phyloP scores from a whole-genome alignment of 2,329 filamentous ascomycete genomes.

The Stachybotrys echinatus region DNA sequence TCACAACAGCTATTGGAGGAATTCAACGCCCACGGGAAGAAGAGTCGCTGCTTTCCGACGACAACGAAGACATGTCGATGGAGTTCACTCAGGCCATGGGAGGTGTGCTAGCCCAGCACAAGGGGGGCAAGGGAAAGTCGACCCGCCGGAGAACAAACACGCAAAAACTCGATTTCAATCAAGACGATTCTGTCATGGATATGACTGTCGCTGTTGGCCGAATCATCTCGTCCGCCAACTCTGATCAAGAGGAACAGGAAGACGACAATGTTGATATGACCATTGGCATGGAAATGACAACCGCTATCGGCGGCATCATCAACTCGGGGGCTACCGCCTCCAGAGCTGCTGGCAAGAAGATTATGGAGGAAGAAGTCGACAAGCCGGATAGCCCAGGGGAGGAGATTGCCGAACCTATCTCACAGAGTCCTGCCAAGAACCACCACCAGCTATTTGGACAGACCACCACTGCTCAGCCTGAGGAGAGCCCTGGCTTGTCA shows the following conservation, averaged over 20 bases:
- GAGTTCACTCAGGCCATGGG: constrained; percentile 67
- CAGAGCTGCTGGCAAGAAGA: constrained; percentile 40
- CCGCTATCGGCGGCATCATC: constrained; percentile 58
- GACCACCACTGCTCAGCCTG: constrained; percentile 17
- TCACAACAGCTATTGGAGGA: constrained; percentile 71
- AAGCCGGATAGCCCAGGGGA: constrained; percentile 31
- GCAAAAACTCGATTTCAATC: constrained; percentile 23
- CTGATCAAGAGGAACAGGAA: constrained; percentile 27
- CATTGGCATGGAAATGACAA: constrained; percentile 64
- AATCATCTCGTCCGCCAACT: constrained; percentile 35
- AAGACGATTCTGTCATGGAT: constrained; percentile 36
- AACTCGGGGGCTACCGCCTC: constrained; percentile 21
- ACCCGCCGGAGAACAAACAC: constrained; percentile 15
- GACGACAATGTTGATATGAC: constrained; percentile 12
- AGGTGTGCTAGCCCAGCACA: constrained; percentile 37
- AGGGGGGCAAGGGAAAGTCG: constrained; percentile 15
- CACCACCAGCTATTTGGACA: neutral
- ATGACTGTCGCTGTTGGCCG: constrained; percentile 54
- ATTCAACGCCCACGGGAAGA: constrained; percentile 43
- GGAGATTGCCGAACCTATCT: constrained; percentile 12
- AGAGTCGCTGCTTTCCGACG: constrained; percentile 28
- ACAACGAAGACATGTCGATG: constrained; percentile 72
- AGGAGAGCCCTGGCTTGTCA: constrained; percentile 49
- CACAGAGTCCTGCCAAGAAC: constrained; percentile 8
- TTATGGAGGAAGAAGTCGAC: constrained; percentile 55